Evolutionary conservation across 495 filamentous ascomycete species (phyloP).

Genomic region (Annulohypoxylon moriforme): DNA sequence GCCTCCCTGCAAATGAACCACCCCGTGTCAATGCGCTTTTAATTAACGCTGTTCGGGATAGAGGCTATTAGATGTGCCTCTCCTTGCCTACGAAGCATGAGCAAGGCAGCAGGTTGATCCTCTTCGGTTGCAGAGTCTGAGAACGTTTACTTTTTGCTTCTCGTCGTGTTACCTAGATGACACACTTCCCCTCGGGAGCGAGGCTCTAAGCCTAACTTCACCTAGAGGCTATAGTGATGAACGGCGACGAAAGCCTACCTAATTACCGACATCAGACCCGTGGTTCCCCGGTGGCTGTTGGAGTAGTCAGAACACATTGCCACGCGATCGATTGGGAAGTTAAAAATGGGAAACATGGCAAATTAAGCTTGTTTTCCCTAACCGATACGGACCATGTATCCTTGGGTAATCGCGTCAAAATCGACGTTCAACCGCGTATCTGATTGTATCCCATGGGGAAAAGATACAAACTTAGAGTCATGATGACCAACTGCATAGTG

Average conservation of each 20-base stretch:
- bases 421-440: constrained; percentile 4
- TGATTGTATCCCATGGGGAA: neutral
- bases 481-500: neutral
- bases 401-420: constrained; percentile 6
- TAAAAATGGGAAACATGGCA: neutral
- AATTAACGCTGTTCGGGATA: constrained; percentile 20
- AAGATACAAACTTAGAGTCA: constrained; percentile 8
- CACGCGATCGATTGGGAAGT: constrained; percentile 13
- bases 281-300: neutral
- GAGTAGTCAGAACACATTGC: neutral
- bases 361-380: constrained; percentile 30
- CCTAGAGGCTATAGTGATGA: neutral
- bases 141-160: constrained; percentile 2
- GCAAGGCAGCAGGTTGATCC: constrained; percentile 7
- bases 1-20: constrained; percentile 12
- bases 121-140: constrained; percentile 10
- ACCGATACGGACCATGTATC: neutral
- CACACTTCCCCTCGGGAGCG: neutral
- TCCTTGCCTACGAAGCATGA: constrained; percentile 2
- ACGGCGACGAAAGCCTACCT: neutral
- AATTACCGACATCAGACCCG: constrained; percentile 10
- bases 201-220: neutral
- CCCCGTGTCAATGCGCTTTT: constrained; percentile 8
- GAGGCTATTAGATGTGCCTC: neutral
- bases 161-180: neutral